Conservation (phyloP, 441 rosid genomes). For the Jatropha podagrica region DNA sequence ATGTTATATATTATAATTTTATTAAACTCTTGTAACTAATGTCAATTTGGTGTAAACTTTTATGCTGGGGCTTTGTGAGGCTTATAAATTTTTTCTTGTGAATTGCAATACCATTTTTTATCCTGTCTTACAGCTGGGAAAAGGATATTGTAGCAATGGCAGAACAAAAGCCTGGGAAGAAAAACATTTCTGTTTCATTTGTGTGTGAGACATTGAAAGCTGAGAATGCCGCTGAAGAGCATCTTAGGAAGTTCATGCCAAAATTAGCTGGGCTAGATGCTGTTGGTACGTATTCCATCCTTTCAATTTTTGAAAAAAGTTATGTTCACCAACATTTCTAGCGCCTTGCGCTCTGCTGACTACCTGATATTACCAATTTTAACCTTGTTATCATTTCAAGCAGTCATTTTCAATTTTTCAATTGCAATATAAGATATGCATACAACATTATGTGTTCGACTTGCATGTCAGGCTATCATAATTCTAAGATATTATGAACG, state of each 20-base stretch:
- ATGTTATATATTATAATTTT: neutral
- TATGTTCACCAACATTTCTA: neutral
- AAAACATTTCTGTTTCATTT: slow-evolving; percentile 61
- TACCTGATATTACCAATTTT: neutral
- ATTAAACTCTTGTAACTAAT: neutral
- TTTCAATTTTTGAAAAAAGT: neutral
- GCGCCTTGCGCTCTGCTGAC: neutral
- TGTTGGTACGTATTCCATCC: slow-evolving; percentile 51
- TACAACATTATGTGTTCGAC: neutral
- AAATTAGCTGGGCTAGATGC: slow-evolving; percentile 83
- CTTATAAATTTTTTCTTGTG: neutral
- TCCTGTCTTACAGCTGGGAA: slow-evolving; percentile 62
- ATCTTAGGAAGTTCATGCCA: slow-evolving; percentile 81
- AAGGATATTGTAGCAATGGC: slow-evolving; percentile 71
- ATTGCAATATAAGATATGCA: neutral
- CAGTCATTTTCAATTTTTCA: neutral
- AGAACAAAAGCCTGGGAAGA: slow-evolving; percentile 62
- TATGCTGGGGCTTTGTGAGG: neutral
- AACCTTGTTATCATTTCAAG: neutral
- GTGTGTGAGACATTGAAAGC: slow-evolving; percentile 94
- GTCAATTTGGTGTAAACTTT: neutral
- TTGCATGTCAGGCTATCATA: neutral
- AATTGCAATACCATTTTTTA: neutral
- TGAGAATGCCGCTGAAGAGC: slow-evolving; percentile 88
- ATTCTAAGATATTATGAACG: neutral